These are phyloP conservation scores for Chlorella ohadii DNA, from an alignment of 139 green algal species.

Conservation along the genomic window DNA sequence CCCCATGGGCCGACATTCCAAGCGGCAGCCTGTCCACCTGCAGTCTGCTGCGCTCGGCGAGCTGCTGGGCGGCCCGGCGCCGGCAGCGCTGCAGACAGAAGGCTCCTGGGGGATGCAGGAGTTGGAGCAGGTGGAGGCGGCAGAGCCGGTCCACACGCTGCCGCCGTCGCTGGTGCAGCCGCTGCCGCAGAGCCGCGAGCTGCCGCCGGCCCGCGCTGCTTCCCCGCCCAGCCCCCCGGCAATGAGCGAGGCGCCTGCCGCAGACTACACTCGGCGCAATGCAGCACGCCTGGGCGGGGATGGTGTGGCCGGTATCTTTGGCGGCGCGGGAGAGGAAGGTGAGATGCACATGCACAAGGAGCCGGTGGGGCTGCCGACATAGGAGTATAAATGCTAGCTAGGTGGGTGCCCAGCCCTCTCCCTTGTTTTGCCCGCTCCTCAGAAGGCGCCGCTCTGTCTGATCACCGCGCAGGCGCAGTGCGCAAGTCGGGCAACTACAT, in stretches of 20 bases:
- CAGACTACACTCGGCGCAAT: conserved; percentile 18
- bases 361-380: too few species aligned
- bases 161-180: not conserved
- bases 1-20: too few species aligned
- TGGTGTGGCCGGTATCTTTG: conserved; percentile 8
- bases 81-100: not conserved
- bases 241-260: not conserved
- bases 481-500: not conserved
- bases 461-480: too few species aligned
- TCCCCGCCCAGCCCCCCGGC: too few species aligned
- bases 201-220: too few species aligned
- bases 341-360: too few species aligned
- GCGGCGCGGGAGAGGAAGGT: not conserved
- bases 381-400: too few species aligned
- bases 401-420: too few species aligned
- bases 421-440: too few species aligned
- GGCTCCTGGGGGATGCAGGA: not conserved
- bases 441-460: too few species aligned
- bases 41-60: not conserved
- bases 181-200: not conserved
- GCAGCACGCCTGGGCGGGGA: conserved; percentile 20
- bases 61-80: not conserved
- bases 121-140: conserved; percentile 5
- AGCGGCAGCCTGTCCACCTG: not conserved
- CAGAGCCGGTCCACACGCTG: not conserved